phyloP scores from a whole-genome alignment of 225 moss, liverwort and hornwort species.

The Pleurozium schreberi region DNA sequence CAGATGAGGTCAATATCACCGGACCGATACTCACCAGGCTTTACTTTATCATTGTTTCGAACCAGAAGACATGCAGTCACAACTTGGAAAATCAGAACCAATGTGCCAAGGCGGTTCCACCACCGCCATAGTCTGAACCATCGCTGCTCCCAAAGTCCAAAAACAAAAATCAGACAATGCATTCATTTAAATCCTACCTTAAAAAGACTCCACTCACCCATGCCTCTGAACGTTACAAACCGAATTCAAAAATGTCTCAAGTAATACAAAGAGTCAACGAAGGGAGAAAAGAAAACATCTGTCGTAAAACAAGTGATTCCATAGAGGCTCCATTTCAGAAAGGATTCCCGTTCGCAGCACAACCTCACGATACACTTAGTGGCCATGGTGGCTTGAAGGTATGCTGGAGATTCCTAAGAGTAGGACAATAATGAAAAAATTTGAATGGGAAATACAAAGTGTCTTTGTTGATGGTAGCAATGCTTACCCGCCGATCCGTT shows the following conservation, averaged over 20 bases:
- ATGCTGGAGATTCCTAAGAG: not conserved
- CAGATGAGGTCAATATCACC: not conserved
- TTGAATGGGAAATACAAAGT: not conserved
- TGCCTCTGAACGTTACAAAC: not conserved
- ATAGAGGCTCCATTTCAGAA: not conserved
- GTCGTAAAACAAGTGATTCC: not conserved
- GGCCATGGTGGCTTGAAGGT: not conserved
- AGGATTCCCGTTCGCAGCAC: not conserved
- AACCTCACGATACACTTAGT: not conserved
- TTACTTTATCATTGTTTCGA: not conserved
- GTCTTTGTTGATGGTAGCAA: not conserved
- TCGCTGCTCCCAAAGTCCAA: conserved; percentile 30
- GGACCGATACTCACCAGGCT: not conserved
- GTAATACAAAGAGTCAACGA: not conserved
- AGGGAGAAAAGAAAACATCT: not conserved
- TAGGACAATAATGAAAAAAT: not conserved
- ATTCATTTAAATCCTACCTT: not conserved
- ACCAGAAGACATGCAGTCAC: conserved; percentile 24
- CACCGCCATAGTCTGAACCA: conserved; percentile 83
- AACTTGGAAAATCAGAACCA: conserved; percentile 49
- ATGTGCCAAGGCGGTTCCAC: conserved; percentile 76
- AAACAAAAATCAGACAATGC: not conserved
- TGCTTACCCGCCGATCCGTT: conserved; percentile 46
- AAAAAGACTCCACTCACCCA: not conserved
- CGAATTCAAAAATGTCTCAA: not conserved